phyloP scores from a whole-genome alignment of 2,329 filamentous ascomycete genomes.

The Sodiomyces alkalinus region DNA sequence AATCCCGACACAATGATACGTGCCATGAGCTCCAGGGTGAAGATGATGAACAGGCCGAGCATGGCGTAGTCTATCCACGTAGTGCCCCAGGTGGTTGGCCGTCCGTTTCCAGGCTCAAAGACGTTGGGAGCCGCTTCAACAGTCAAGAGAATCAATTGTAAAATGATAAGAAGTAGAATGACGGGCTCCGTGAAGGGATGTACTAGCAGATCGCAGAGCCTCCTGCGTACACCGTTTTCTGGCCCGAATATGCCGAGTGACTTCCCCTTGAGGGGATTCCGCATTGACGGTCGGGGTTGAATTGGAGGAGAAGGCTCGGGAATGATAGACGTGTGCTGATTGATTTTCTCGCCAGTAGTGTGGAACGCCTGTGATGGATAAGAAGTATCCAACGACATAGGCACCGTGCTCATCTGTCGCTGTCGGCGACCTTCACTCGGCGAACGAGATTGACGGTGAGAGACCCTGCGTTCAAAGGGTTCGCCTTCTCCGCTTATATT shows the following conservation, averaged over 20 bases:
- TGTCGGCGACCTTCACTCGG: slow-evolving; percentile 36
- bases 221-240: slow-evolving; percentile 56
- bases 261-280: slow-evolving; percentile 76
- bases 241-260: slow-evolving; percentile 74
- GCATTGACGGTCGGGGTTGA: slow-evolving; percentile 20
- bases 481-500: slow-evolving; percentile 92
- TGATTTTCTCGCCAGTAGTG: slow-evolving; percentile 30
- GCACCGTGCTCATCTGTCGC: slow-evolving; percentile 17
- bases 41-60: slow-evolving; percentile 71
- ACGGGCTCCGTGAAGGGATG: slow-evolving; percentile 76
- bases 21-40: slow-evolving; percentile 71
- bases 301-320: slow-evolving; percentile 12
- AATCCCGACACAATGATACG: slow-evolving; percentile 89
- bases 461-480: slow-evolving; percentile 56
- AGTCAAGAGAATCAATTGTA: slow-evolving; percentile 78
- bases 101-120: slow-evolving; percentile 42
- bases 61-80: slow-evolving; percentile 64
- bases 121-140: slow-evolving; percentile 67
- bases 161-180: slow-evolving; percentile 72
- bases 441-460: slow-evolving; percentile 43
- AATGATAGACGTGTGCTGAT: slow-evolving; percentile 3
- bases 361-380: slow-evolving; percentile 34
- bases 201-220: slow-evolving; percentile 70
- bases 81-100: slow-evolving; percentile 50
- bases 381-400: slow-evolving; percentile 28